Base-by-base conservation (phyloP, 2,329 filamentous ascomycete species). In the Colletotrichum spaethianum region DNA sequence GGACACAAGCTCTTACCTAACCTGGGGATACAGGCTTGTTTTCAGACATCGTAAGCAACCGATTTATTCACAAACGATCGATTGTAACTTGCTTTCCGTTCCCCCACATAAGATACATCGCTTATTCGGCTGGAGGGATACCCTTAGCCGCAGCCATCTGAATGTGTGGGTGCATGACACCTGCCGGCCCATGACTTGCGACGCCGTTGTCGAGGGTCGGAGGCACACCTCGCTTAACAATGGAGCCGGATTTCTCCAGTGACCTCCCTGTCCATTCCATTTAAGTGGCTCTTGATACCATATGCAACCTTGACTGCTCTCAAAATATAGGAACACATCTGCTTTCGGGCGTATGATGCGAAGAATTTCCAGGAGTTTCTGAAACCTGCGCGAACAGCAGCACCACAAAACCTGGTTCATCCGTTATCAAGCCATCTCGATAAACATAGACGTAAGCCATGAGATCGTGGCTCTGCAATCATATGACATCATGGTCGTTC, bases 401-500 rank as follows among this genome's bases (percentile, higher is more conserved):
- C 18, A 7, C 38, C 23, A 55, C 36, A 20, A 52, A 55, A 59
- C 65, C 70, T 55, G 31, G 70, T 72, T 72, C 70, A 61, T 72
- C 70, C 31, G 59, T 63, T 38, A 18, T 61, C 38, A 28, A 60
- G 23, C 46, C 60, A 38, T 12, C 53, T 64, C 33, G 38, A 40
- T 59, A 64, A 60, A 56, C 38, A 26, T 42, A 60, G 20, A 18
- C 31, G 26, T 26, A 2, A 36, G 6, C 6, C 11, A 59, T 14
- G 33, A 38, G 16, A 48, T 64, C 46, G 23, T 16, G 28, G 40
- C 4, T 18, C 20, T n/a, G 57, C 64, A 16, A n/a, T 48, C 60
- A 42, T 60, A 70, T 70, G 70, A 72, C 48, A 63, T 72, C 59
- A 72, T 60, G 55, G 4, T n/a, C 33, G 44, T 60, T 36, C 31